Percentiles rank a stretch among this genome's conserved stretches.
Evolutionary conservation across 2,329 filamentous ascomycete genomes (phyloP).

Genomic region (Monosporascus sp.): DNA sequence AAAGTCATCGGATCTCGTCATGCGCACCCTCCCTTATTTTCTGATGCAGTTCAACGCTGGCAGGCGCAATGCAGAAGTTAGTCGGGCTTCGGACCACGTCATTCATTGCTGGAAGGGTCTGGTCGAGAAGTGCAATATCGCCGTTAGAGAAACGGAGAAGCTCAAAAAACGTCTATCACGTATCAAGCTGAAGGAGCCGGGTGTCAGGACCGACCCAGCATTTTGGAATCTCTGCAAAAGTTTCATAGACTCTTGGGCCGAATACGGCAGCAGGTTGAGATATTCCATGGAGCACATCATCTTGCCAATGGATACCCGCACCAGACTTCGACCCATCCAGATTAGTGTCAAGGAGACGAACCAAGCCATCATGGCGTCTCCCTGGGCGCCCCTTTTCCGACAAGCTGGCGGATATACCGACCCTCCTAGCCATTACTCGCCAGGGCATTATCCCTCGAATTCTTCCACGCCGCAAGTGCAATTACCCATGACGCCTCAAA

Average conservation of each 20-base stretch:
- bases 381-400: slow-evolving; percentile 46
- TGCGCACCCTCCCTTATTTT: slow-evolving; percentile 65
- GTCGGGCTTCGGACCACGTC: slow-evolving; percentile 53
- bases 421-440: slow-evolving; percentile 20
- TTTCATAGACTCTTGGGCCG: slow-evolving; percentile 66
- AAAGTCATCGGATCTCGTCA: slow-evolving; percentile 66
- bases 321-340: slow-evolving; percentile 74
- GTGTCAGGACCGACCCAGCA: slow-evolving; percentile 56
- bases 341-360: slow-evolving; percentile 76
- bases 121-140: slow-evolving; percentile 64
- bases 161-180: slow-evolving; percentile 68
- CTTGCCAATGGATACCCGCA: slow-evolving; percentile 62
- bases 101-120: slow-evolving; percentile 65
- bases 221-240: slow-evolving; percentile 70
- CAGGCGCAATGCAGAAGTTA: slow-evolving; percentile 58
- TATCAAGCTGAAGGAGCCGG: slow-evolving; percentile 82
- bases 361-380: slow-evolving; percentile 60
- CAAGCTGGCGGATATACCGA: slow-evolving; percentile 24
- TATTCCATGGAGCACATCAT: slow-evolving; percentile 45
- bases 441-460: slow-evolving; percentile 28
- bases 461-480: slow-evolving; percentile 28
- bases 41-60: slow-evolving; percentile 61
- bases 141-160: slow-evolving; percentile 67
- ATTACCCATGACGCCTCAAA: slow-evolving; percentile 80
- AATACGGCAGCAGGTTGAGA: slow-evolving; percentile 58